These are phyloP conservation scores for Solanum ossicruentum DNA, from an alignment of 257 asterid species.

Conservation along the genomic window DNA sequence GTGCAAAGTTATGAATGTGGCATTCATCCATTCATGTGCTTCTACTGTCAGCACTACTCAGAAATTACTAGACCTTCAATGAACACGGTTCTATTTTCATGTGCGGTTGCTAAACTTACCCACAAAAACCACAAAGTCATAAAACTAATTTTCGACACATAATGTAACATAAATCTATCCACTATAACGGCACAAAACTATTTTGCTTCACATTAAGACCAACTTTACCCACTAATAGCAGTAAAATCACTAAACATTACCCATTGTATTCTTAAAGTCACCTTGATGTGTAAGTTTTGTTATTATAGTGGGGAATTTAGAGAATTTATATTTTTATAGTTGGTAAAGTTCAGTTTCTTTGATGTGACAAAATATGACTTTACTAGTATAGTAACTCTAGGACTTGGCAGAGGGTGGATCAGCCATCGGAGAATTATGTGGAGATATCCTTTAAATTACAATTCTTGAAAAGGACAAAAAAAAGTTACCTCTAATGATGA, in stretches of 20 bases:
- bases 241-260: not conserved
- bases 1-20: not conserved
- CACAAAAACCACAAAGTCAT: not conserved
- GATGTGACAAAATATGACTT: too few species aligned
- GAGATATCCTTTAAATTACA: not conserved
- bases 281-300: not conserved
- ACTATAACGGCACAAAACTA: not conserved
- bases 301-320: not conserved
- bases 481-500: slow-evolving; percentile 73
- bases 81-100: not conserved
- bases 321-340: too few species aligned
- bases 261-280: not conserved
- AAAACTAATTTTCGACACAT: not conserved
- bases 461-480: not conserved
- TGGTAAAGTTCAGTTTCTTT: too few species aligned
- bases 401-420: not conserved
- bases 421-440: not conserved
- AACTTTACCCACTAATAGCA: not conserved
- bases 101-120: not conserved
- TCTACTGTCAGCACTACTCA: not conserved
- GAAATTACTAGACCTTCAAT: not conserved
- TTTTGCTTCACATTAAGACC: not conserved
- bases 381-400: not conserved
- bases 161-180: not conserved
- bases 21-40: not conserved